A percentile compares a stretch with the other conserved stretches of the same genome.
phyloP scores from a whole-genome alignment of 371 early-diverging fungal genomes.

The Polyrhizophydium stewartii region DNA sequence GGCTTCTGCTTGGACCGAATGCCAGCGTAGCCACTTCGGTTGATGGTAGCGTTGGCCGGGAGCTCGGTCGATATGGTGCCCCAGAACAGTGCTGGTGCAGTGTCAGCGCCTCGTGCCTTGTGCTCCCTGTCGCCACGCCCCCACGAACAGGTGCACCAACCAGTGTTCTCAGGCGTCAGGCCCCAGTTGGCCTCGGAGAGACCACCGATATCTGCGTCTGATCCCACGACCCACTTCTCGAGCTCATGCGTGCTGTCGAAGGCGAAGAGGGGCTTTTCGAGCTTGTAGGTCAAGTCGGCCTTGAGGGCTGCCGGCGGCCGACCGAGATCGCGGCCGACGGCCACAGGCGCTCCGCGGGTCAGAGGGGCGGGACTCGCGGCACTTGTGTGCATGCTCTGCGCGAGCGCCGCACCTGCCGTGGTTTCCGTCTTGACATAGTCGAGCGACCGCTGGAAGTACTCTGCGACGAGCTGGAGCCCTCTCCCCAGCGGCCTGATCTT shows the following conservation, averaged over 20 bases:
- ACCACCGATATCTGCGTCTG: constrained; percentile 89
- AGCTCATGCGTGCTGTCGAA: constrained; percentile 56
- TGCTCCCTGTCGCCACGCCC: not conserved
- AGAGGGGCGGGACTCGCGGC: too few relatives aligned
- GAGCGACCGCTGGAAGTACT: constrained; percentile 29
- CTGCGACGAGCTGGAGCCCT: constrained; percentile 16
- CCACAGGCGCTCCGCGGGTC: too few relatives aligned
- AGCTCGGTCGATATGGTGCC: constrained; percentile 76
- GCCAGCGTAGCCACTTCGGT: constrained; percentile 87
- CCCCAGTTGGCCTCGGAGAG: constrained; percentile 46
- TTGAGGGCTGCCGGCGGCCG: too few relatives aligned
- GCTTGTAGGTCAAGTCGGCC: constrained; percentile 50
- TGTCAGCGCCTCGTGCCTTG: not conserved
- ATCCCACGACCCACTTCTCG: constrained; percentile 75
- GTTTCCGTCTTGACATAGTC: constrained; percentile 22
- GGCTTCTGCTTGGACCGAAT: constrained; percentile 68
- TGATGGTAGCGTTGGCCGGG: constrained; percentile 67
- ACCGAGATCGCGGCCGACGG: too few relatives aligned
- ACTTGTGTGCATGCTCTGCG: too few relatives aligned
- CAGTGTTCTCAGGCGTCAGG: constrained; percentile 37
- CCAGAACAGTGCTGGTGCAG: constrained; percentile 58
- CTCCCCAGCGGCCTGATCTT: too few relatives aligned
- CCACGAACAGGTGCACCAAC: constrained; percentile 14
- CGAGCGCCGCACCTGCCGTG: constrained; percentile 23
- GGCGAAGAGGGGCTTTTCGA: constrained; percentile 62